These are phyloP conservation scores for Gonapodya prolifera DNA, from an alignment of 192 early-diverging fungal genomes.

Conservation along the genomic window DNA sequence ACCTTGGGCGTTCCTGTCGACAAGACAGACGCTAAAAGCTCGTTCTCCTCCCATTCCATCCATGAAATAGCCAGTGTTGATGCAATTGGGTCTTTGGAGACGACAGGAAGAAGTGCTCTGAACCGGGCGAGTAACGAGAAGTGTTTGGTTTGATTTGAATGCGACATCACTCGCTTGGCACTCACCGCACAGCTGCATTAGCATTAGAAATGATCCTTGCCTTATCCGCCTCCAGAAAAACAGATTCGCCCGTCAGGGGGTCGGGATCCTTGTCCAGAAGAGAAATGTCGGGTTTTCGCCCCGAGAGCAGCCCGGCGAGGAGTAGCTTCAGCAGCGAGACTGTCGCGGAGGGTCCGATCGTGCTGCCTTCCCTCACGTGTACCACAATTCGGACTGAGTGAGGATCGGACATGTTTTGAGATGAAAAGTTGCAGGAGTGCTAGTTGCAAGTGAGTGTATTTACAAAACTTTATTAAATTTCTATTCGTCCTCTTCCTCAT, in stretches of 20 bases:
- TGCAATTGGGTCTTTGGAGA: not conserved
- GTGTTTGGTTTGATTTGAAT: no score
- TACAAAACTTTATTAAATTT: not conserved
- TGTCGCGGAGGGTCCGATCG: not conserved
- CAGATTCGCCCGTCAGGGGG: not conserved
- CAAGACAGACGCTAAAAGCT: not conserved
- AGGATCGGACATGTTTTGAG: no score
- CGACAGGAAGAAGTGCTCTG: not conserved
- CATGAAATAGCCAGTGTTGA: not conserved
- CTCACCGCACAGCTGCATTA: not conserved
- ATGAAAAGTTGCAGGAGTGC: no score
- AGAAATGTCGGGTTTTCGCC: not conserved
- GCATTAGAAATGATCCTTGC: not conserved
- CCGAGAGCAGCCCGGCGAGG: not conserved
- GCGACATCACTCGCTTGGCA: not conserved
- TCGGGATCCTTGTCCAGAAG: not conserved
- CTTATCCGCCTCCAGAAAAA: not conserved
- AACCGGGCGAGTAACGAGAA: no score
- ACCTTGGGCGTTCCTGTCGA: not conserved
- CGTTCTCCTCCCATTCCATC: not conserved
- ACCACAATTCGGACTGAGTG: no score
- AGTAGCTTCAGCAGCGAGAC: not conserved
- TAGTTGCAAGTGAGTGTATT: not conserved
- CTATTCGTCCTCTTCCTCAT: not conserved
- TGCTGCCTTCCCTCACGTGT: not conserved